phyloP scores from a whole-genome alignment of 495 filamentous ascomycete species.

The Tuber microsphaerosporum region DNA sequence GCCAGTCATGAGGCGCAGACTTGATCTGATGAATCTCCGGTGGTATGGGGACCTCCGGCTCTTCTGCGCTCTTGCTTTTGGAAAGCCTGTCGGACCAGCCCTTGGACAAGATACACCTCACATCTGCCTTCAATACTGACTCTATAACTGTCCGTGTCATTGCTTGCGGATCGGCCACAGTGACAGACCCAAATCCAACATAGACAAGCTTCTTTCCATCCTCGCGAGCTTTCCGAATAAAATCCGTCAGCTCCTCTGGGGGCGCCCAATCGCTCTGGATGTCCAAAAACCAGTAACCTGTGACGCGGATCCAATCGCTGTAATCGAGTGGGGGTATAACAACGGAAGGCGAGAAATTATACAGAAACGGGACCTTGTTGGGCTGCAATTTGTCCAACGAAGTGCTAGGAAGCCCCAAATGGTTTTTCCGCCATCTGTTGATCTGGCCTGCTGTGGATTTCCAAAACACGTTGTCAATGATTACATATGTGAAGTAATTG shows the following conservation, averaged over 20 bases:
- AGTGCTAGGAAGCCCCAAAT: constrained; percentile 70
- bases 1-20: constrained; percentile 91
- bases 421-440: constrained; percentile 82
- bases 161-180: constrained; percentile 81
- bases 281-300: constrained; percentile 95
- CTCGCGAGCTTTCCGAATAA: constrained; percentile 68
- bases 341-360: constrained; percentile 91
- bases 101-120: constrained; percentile 91
- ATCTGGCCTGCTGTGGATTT: constrained; percentile 83
- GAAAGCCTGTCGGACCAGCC: constrained; percentile 95
- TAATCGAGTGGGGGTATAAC: constrained; percentile 90
- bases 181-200: constrained; percentile 92
- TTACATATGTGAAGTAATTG: constrained; percentile 91
- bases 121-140: constrained; percentile 82
- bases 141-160: constrained; percentile 85
- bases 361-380: constrained; percentile 93
- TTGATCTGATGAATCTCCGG: constrained; percentile 78
- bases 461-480: constrained; percentile 98
- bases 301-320: constrained; percentile 94
- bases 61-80: constrained; percentile 43
- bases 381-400: constrained; percentile 84
- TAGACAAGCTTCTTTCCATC: constrained; percentile 93
- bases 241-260: constrained; percentile 63
- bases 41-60: constrained; percentile 66
- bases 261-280: constrained; percentile 63